Evolutionary conservation across 2,329 filamentous ascomycete genomes (phyloP).

Genomic region (Cryphonectria parasitica): DNA sequence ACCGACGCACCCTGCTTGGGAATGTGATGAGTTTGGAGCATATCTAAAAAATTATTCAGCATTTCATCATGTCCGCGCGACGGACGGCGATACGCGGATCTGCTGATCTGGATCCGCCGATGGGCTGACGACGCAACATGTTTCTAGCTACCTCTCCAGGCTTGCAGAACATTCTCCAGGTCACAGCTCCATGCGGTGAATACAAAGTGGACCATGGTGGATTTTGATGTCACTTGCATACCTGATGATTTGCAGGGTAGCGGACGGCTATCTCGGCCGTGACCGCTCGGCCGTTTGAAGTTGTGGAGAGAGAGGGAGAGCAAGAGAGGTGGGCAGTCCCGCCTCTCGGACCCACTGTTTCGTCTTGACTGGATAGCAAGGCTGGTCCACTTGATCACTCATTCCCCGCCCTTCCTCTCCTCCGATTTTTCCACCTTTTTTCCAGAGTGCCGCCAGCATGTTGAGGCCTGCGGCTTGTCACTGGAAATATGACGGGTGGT

Average conservation of each 20-base stretch:
- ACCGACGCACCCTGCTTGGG: not conserved
- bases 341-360: not conserved
- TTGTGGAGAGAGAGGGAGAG: not conserved
- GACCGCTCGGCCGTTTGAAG: conserved; percentile 3
- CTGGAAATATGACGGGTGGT: not conserved
- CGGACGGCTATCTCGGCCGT: not conserved
- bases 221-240: not conserved
- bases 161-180: not conserved
- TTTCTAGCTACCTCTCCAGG: not conserved
- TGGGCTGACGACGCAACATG: not conserved
- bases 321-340: not conserved
- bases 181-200: not conserved
- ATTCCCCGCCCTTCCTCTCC: too few relatives aligned
- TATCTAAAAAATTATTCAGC: not conserved
- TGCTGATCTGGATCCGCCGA: not conserved
- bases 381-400: not conserved
- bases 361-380: not conserved
- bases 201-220: not conserved
- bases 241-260: not conserved
- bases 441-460: not conserved
- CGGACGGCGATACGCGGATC: not conserved
- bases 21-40: not conserved
- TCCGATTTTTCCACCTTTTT: too few relatives aligned
- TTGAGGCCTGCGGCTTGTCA: not conserved
- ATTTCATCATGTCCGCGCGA: not conserved